Evolutionary conservation across 176 grass and related monocot species (phyloP), one percentile per base, ranked within the genome.

Genomic region (Lolium rigidum): DNA sequence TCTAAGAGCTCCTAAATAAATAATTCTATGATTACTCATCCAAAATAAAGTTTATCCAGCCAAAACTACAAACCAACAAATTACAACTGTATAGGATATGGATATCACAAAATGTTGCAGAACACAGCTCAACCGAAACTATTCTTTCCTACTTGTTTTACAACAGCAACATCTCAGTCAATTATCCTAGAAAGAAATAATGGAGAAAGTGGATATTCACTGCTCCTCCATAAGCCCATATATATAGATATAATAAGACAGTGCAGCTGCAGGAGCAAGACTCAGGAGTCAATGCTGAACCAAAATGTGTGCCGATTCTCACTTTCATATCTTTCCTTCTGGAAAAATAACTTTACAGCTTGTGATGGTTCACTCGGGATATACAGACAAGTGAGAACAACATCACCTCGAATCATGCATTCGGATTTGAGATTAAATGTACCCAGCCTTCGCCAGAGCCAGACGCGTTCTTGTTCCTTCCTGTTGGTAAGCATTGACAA

Each of bases 281-380:
- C 77, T 64, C 38, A 22, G 44, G 44, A 81, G 64, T 77, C 85
- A 82, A 85, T 44, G 60, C 86, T 91, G 72, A 83, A 87, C 59
- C 41, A 10, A 86, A 82, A 80, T 70, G 56, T 81, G 61, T 84
- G 46, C 12, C 14, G 60, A 76, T 61, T 80, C 60, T 87, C 81
- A 88, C 18, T 88, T 91, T 90, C 55, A 78, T 22, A 84, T 88
- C 75, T 89, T 87, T 60, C 88, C 91, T 86, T 97, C 87, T 39
- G 64, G 84, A 94, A 90, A 88, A 90, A 58, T 92, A 88, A 90
- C 88, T 85, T 94, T 94, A 97, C 87, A 91, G 77, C 81, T 83
- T 86, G 88, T 86, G 62, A 83, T 84, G 55, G 71, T 82, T 75
- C 79, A 76, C 76, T 78, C 57, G 55, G 83, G 88, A 84, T 90